Evolutionary conservation across 305 asterid genomes (phyloP).

Genomic region (Solanum chacoense): DNA sequence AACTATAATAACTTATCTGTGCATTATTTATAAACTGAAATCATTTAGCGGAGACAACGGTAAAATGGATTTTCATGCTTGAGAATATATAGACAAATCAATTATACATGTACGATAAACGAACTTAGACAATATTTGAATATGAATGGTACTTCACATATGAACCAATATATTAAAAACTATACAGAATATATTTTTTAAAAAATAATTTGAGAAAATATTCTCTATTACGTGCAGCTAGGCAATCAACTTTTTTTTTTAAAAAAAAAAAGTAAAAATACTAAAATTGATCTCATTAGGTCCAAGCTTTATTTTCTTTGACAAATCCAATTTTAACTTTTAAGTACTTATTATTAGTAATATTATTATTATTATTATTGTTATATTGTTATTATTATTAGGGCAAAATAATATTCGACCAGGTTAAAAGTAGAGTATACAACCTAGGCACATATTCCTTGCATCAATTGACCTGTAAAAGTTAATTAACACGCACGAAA

Average conservation of each 20-base stretch:
- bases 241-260: neutral
- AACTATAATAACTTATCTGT: neutral
- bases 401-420: neutral
- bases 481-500: neutral
- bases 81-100: neutral
- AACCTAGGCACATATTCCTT: neutral
- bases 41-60: neutral
- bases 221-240: neutral
- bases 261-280: neutral
- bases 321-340: neutral
- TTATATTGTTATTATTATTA: too few species aligned
- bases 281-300: neutral
- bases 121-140: neutral
- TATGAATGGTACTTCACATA: neutral
- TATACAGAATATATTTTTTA: neutral
- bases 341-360: neutral
- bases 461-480: neutral
- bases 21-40: neutral
- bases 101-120: neutral
- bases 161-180: neutral
- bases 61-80: neutral
- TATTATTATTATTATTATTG: too few species aligned
- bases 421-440: neutral
- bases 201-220: neutral
- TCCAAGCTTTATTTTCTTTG: neutral